Percentiles rank a stretch among this genome's conserved stretches.
These are phyloP conservation scores for Coelastrella sp. DNA, from an alignment of 139 green algal genomes.

Conservation along the genomic window DNA sequence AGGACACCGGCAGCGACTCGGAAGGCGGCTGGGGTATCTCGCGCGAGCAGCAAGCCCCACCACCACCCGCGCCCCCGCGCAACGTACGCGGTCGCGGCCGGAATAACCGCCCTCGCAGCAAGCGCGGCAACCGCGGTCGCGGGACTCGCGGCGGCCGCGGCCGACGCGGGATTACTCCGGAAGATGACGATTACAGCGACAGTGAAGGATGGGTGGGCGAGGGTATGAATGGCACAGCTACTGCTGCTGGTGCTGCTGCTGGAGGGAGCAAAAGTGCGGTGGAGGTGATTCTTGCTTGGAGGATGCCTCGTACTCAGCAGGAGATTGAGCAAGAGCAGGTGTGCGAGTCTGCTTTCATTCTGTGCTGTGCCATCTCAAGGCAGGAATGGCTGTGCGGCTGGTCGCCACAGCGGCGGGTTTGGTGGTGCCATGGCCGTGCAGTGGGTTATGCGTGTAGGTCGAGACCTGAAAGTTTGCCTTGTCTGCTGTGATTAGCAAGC, in stretches of 20 bases:
- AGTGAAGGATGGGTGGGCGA: conserved; percentile 61
- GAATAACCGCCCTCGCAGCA: conserved; percentile 46
- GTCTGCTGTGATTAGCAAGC: no score
- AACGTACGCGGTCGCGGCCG: conserved; percentile 24
- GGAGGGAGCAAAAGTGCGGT: conserved; percentile 61
- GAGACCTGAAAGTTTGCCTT: no score
- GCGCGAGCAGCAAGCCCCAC: conserved; percentile 11
- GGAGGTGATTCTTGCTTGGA: conserved; percentile 83
- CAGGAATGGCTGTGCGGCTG: no score
- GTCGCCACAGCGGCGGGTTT: no score
- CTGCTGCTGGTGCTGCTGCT: conserved; percentile 33
- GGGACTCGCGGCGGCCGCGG: conserved; percentile 20
- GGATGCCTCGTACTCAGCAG: conserved; percentile 61
- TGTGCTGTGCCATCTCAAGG: no score
- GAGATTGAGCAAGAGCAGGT: conserved; percentile 52
- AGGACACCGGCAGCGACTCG: conserved; percentile 70
- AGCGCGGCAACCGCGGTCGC: conserved; percentile 49
- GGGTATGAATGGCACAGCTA: conserved; percentile 27
- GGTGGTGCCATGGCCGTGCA: no score
- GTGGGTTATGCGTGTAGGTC: no score
- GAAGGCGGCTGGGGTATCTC: conserved; percentile 78
- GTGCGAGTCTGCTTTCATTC: not conserved
- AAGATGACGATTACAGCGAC: conserved; percentile 68
- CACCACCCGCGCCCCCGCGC: conserved; percentile 12
- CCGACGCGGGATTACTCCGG: conserved; percentile 47